A percentile compares a stretch with the other conserved stretches of the same genome.
Evolutionary conservation across 208 protist genomes (phyloP).

Genomic region (Trypanosoma avium): DNA sequence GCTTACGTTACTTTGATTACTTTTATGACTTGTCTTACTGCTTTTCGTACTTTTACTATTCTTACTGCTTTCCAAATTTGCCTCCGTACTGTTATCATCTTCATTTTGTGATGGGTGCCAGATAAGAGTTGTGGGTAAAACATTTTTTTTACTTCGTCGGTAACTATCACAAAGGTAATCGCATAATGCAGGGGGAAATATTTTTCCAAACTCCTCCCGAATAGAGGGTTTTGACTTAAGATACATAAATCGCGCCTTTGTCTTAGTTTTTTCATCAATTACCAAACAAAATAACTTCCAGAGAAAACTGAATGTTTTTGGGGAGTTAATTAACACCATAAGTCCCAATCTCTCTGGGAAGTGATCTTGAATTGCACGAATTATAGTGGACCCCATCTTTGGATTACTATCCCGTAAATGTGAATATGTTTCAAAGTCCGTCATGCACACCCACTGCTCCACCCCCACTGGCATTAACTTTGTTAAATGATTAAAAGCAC

Average conservation of each 20-base stretch:
- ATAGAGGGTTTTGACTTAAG: constrained; percentile 60
- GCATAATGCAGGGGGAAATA: constrained; percentile 58
- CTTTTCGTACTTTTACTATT: not conserved
- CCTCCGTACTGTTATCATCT: not conserved
- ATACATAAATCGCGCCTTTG: constrained; percentile 79
- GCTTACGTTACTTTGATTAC: no score
- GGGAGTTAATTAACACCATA: constrained; percentile 82
- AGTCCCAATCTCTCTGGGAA: constrained; percentile 84
- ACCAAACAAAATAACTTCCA: constrained; percentile 71
- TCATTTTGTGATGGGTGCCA: constrained; percentile 53
- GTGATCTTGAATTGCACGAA: constrained; percentile 72
- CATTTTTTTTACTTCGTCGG: constrained; percentile 59
- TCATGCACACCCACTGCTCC: constrained; percentile 83
- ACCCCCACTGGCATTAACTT: constrained; percentile 80
- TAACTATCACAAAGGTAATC: constrained; percentile 75
- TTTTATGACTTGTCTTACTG: no score
- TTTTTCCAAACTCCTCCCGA: constrained; percentile 52
- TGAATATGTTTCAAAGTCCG: constrained; percentile 85
- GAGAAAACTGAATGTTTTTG: constrained; percentile 69
- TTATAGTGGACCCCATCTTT: constrained; percentile 61
- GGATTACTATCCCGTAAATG: constrained; percentile 69
- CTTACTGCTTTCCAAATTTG: not conserved
- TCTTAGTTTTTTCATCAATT: constrained; percentile 78
- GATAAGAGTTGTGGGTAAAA: constrained; percentile 42
- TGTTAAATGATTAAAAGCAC: constrained; percentile 67